Base-by-base conservation (phyloP, 768 basidiomycete genomes). In the Boletus insuetus region DNA sequence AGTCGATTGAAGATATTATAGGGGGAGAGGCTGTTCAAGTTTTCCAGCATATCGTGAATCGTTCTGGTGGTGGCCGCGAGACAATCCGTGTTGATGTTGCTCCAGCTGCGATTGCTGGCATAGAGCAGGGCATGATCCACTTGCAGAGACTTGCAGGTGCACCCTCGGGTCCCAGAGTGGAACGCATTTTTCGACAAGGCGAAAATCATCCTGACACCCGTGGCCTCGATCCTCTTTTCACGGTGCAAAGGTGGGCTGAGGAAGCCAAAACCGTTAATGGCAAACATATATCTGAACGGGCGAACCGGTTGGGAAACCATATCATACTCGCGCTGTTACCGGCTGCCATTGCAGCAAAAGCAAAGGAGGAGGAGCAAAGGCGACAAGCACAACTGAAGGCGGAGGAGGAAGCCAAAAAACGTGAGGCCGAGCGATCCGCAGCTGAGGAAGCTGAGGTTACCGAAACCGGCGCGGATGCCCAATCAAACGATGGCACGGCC, bases 221-320 rank as follows among this genome's bases (percentile, higher is more conserved):
- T 40, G 85, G 84, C 43, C 86, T 93, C 46, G 85, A 89, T 32
- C 92, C 94, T 2, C 73, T 91, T 51, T 77, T 89, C 11, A 96
- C 94, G 1, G 67, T 86, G 31, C 89, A 92, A 63, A 82, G 95
- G 54, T 98, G 95, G 95, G 75, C 82, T 2, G 94, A 96, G 66
- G 94, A 96, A 69, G 84, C 83, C 56, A 91, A 89, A 65, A 85
- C 91, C 32, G 73, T 91, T 22, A 86, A 93, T 54, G 87, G 89
- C 16, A 84, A 85, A 59, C 87, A 88, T 55, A 82, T 86, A 10
- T 70, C 79, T 12, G 85, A 89, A 54, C 81, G 92, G 19, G 77
- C 84, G 19, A 76, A 71, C 22, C 89, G 83, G 61, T 66, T 97
- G 14, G 75, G 77, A 26, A 87, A 87, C 61, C 91, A 94, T 64